phyloP scores from a whole-genome alignment of 148 eudicot genomes.

The Beta vulgaris region DNA sequence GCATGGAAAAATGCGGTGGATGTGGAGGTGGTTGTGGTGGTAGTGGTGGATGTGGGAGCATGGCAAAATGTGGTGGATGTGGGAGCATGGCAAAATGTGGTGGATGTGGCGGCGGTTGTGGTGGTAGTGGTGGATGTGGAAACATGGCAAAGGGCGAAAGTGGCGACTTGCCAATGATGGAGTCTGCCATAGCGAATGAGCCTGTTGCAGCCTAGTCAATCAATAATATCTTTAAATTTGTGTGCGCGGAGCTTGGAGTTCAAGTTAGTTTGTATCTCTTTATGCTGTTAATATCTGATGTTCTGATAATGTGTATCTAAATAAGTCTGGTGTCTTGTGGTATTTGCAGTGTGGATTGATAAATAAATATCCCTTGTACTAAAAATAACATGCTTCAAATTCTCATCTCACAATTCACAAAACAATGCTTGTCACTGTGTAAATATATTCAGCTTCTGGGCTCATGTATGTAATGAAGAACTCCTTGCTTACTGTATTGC shows the following conservation, averaged over 20 bases:
- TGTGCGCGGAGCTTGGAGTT: not conserved
- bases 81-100: no score
- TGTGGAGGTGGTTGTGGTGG: conserved; percentile 8
- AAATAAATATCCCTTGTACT: not conserved
- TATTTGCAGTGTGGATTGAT: not conserved
- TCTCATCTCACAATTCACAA: no score
- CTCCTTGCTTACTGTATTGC: no score
- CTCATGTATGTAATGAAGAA: no score
- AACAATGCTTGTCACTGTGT: no score
- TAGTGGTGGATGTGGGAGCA: conserved; percentile 22
- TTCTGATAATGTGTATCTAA: not conserved
- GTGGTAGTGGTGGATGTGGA: no score
- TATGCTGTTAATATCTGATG: not conserved
- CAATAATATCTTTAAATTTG: no score
- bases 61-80: conserved; percentile 20
- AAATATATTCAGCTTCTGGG: no score
- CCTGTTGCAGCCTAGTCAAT: conserved; percentile 22
- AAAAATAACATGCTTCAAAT: no score
- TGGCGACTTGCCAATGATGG: conserved; percentile 11
- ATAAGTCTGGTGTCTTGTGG: conserved; percentile 3
- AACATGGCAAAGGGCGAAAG: conserved; percentile 13
- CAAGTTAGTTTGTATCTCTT: not conserved
- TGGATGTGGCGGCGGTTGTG: conserved; percentile 37
- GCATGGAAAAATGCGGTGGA: no score
- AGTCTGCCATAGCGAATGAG: conserved; percentile 6